A percentile compares a stretch with the other conserved stretches of the same genome.
These are phyloP conservation scores for Sonneratia alba DNA, from an alignment of 345 rosid genomes.

Conservation along the genomic window DNA sequence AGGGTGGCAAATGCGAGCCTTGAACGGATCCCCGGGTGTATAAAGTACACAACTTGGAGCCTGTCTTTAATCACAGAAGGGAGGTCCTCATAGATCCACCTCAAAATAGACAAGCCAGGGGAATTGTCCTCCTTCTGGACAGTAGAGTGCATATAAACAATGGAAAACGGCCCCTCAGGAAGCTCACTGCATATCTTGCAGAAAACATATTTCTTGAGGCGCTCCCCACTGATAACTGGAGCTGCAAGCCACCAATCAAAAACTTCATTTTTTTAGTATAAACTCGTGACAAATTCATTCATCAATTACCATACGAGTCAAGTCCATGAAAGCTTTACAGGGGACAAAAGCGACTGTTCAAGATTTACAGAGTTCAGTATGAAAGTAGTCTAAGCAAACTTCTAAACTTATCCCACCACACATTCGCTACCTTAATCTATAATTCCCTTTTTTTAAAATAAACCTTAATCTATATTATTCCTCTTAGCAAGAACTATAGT, in stretches of 20 bases:
- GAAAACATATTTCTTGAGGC: slow-evolving; percentile 67
- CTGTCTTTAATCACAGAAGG: slow-evolving; percentile 60
- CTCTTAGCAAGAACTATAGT: too few relatives aligned
- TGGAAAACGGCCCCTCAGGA: slow-evolving; percentile 73
- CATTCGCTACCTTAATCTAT: background rate
- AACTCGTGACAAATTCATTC: background rate
- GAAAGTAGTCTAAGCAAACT: background rate
- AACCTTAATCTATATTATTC: too few relatives aligned
- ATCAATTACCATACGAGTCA: background rate
- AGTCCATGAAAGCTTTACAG: background rate
- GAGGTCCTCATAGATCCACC: slow-evolving; percentile 94
- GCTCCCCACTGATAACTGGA: slow-evolving; percentile 66
- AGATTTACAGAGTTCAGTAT: background rate
- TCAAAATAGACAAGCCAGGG: slow-evolving; percentile 72
- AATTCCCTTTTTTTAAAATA: too few relatives aligned
- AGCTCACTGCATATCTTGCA: slow-evolving; percentile 62
- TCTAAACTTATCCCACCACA: background rate
- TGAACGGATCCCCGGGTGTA: slow-evolving; percentile 88
- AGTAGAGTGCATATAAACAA: slow-evolving; percentile 74
- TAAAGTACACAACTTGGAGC: slow-evolving; percentile 64
- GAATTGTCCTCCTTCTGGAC: slow-evolving; percentile 83
- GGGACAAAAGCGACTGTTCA: background rate
- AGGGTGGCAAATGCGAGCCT: slow-evolving; percentile 75
- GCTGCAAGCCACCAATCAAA: slow-evolving; percentile 34
- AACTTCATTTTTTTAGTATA: background rate